Conservation (phyloP, 2,329 filamentous ascomycete species). For the Phaeosphaeria sp. region DNA sequence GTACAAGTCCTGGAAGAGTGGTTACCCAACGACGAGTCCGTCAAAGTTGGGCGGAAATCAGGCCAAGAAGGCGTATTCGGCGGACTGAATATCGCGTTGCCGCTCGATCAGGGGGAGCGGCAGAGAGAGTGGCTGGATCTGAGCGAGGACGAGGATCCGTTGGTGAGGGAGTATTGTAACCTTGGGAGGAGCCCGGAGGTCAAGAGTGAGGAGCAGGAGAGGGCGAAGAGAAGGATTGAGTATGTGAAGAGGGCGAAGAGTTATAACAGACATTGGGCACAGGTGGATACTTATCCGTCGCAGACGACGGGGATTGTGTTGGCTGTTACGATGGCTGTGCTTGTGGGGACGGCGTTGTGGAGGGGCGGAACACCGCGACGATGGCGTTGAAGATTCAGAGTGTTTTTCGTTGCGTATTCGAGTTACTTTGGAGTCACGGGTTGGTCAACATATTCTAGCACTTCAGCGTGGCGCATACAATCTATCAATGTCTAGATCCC, state of each 20-base stretch:
- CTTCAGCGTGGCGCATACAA: not conserved
- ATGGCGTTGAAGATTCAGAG: not conserved
- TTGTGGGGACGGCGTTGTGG: not conserved
- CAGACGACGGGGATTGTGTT: not conserved
- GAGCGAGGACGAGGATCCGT: slow-evolving; percentile 24
- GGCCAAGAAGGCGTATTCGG: slow-evolving; percentile 28
- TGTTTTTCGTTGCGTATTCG: not conserved
- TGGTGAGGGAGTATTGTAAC: slow-evolving; percentile 30
- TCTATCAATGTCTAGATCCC: not conserved
- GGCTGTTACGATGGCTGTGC: not conserved
- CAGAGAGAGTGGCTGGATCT: slow-evolving; percentile 32
- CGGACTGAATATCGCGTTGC: slow-evolving; percentile 40
- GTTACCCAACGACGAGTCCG: slow-evolving; percentile 17
- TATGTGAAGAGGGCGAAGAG: slow-evolving; percentile 3
- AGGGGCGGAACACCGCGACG: not conserved
- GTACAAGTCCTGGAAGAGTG: slow-evolving; percentile 25
- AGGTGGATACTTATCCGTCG: not conserved
- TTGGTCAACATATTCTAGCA: not conserved
- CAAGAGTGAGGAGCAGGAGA: slow-evolving; percentile 2
- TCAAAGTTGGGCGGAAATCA: slow-evolving; percentile 1
- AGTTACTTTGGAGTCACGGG: not conserved
- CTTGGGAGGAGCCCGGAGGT: not conserved
- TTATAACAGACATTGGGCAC: slow-evolving; percentile 1
- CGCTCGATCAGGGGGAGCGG: slow-evolving; percentile 36
- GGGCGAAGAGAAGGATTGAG: not conserved